Evolutionary conservation across 257 asterid species (phyloP).

Genomic region (Cruciata laevipes): DNA sequence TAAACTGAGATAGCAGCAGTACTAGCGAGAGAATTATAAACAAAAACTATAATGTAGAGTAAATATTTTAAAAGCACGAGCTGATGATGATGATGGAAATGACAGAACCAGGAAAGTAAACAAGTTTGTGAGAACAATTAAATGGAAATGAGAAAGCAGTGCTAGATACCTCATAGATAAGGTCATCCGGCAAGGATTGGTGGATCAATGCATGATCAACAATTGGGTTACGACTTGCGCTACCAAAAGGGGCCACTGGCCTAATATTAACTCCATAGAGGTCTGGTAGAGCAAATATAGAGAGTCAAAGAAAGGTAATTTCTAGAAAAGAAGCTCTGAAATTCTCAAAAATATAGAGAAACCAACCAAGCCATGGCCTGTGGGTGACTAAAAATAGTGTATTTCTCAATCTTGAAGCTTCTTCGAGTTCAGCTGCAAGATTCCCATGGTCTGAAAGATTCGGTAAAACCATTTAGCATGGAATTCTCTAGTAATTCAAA

Average conservation of each 20-base stretch:
- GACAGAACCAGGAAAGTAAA: not conserved
- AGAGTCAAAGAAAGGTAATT: not conserved
- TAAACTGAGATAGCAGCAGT: not conserved
- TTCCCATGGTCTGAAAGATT: constrained; percentile 43
- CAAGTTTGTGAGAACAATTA: not conserved
- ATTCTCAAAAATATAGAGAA: not conserved
- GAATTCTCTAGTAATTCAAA: not conserved
- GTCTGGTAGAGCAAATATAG: constrained; percentile 34
- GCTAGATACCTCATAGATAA: constrained; percentile 66
- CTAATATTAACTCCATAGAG: constrained; percentile 86
- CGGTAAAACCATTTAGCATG: not conserved
- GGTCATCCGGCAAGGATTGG: constrained; percentile 79
- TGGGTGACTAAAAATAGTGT: constrained; percentile 67
- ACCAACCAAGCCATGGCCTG: constrained; percentile 83
- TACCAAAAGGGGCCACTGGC: constrained; percentile 75
- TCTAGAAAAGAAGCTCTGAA: not conserved
- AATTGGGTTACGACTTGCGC: constrained; percentile 47
- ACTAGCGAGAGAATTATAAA: not conserved
- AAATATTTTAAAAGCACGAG: not conserved
- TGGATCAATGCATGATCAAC: constrained; percentile 71
- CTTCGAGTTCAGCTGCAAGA: constrained; percentile 70
- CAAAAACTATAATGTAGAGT: not conserved
- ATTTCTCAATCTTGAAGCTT: constrained; percentile 59
- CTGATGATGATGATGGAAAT: not conserved
- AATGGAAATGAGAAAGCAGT: not conserved